phyloP scores from a whole-genome alignment of 1,284 basidiomycete species.

The Ganoderma leucocontextum region DNA sequence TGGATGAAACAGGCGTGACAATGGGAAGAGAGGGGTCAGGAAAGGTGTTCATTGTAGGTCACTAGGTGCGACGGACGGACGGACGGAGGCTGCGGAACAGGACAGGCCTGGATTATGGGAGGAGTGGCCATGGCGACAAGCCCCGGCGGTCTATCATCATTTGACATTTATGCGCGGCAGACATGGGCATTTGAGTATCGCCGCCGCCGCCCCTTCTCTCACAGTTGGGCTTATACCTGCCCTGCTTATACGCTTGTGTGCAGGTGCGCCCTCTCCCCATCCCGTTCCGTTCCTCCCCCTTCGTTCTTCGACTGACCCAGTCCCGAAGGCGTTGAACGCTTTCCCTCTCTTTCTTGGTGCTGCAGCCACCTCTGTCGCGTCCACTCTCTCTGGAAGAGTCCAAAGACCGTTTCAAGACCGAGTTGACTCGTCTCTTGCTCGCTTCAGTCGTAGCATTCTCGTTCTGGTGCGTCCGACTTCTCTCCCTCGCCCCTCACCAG shows the following conservation, averaged over 20 bases:
- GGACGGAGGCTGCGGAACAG: conserved; percentile 13
- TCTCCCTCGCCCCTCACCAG: conserved; percentile 2
- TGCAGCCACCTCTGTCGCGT: conserved; percentile 45
- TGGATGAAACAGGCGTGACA: background rate
- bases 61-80: conserved; percentile 5
- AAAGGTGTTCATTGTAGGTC: background rate
- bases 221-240: conserved; percentile 34
- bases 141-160: conserved; percentile 27
- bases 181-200: conserved; percentile 10
- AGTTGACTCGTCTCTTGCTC: conserved; percentile 37
- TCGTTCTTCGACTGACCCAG: conserved; percentile 46
- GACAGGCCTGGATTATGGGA: conserved; percentile 14
- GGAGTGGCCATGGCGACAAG: conserved; percentile 41
- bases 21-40: conserved; percentile 2
- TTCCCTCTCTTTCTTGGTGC: conserved; percentile 42
- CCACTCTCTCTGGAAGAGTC: conserved; percentile 46
- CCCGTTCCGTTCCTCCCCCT: conserved; percentile 33
- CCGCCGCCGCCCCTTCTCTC: conserved; percentile 15
- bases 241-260: conserved; percentile 15
- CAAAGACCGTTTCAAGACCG: conserved; percentile 26
- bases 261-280: conserved; percentile 30
- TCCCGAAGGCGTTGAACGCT: conserved; percentile 68
- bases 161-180: conserved; percentile 31
- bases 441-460: conserved; percentile 30
- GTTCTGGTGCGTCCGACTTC: conserved; percentile 27